These are phyloP conservation scores for Torrubiella hemipterigena DNA, from an alignment of 2,329 filamentous ascomycete genomes.

Conservation along the genomic window DNA sequence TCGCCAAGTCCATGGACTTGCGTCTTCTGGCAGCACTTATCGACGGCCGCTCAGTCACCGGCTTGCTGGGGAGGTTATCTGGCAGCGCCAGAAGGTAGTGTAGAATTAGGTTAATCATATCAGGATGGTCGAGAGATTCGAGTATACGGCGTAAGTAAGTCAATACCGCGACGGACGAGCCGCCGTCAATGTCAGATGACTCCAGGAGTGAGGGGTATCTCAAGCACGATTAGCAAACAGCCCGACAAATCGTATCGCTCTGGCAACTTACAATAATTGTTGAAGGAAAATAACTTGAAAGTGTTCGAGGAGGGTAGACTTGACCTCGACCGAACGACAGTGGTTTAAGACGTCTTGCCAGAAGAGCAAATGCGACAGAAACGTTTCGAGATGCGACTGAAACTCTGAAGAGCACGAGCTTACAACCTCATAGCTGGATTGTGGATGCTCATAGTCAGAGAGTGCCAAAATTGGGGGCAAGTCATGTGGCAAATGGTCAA, in stretches of 20 bases:
- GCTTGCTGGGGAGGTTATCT: slow-evolving; percentile 30
- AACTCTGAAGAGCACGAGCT: slow-evolving; percentile 65
- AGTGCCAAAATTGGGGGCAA: slow-evolving; percentile 76
- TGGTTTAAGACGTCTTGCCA: slow-evolving; percentile 98
- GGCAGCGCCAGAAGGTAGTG: slow-evolving; percentile 82
- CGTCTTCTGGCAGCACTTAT: slow-evolving; percentile 64
- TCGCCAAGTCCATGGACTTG: slow-evolving; percentile 80
- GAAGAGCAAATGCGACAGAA: slow-evolving; percentile 87
- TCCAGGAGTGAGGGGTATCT: slow-evolving; percentile 93
- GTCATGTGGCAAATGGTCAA: slow-evolving; percentile 61
- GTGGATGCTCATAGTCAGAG: slow-evolving; percentile 73
- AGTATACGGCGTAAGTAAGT: slow-evolving; percentile 87
- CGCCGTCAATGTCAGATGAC: slow-evolving; percentile 92
- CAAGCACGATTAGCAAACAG: slow-evolving; percentile 7
- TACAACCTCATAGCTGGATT: slow-evolving; percentile 58
- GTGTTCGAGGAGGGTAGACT: slow-evolving; percentile 85
- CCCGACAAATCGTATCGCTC: neutral
- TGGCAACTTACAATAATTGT: slow-evolving; percentile 62
- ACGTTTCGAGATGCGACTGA: slow-evolving; percentile 79
- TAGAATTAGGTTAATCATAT: slow-evolving; percentile 87
- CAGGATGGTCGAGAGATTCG: slow-evolving; percentile 81
- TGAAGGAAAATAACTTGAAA: slow-evolving; percentile 95
- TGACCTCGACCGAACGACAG: slow-evolving; percentile 83
- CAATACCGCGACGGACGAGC: slow-evolving; percentile 89
- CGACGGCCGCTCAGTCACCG: slow-evolving; percentile 31